Conservation (phyloP, 305 asterid species). For the Fraxinus latifolia region DNA sequence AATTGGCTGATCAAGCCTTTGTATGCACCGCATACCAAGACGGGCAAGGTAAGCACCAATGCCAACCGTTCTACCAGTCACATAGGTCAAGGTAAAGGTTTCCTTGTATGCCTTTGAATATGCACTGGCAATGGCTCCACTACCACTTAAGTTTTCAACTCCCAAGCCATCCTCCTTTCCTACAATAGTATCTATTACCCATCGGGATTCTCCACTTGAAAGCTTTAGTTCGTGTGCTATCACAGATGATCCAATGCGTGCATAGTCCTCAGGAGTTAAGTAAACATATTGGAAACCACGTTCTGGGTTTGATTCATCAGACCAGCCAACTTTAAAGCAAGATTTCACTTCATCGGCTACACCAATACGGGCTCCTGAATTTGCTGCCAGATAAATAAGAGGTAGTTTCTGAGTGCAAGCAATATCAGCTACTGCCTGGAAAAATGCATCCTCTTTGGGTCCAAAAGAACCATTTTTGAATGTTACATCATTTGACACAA, state of each 20-base stretch:
- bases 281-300: constrained; percentile 87
- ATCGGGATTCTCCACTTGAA: constrained; percentile 68
- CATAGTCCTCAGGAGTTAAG: constrained; percentile 79
- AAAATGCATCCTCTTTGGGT: constrained; percentile 90
- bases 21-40: constrained; percentile 96
- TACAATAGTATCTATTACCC: constrained; percentile 83
- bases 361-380: constrained; percentile 97
- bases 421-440: constrained; percentile 77
- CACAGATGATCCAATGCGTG: constrained; percentile 64
- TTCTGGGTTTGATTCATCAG: constrained; percentile 83
- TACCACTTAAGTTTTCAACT: constrained; percentile 85
- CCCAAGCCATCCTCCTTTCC: constrained; percentile 95
- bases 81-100: constrained; percentile 89
- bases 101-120: constrained; percentile 92
- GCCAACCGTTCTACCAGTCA: constrained; percentile 94
- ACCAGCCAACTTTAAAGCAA: constrained; percentile 97
- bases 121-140: constrained; percentile 98
- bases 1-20: constrained; percentile 93
- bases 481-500: constrained; percentile 87
- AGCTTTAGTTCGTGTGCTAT: constrained; percentile 70
- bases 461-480: constrained; percentile 96
- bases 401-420: constrained; percentile 83
- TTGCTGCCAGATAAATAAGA: constrained; percentile 90
- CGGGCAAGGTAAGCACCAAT: constrained; percentile 99
- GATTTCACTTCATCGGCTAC: constrained; percentile 96